A percentile compares a stretch with the other conserved stretches of the same genome.
Conservation (phyloP, 345 rosid genomes). For the Laguncularia racemosa region DNA sequence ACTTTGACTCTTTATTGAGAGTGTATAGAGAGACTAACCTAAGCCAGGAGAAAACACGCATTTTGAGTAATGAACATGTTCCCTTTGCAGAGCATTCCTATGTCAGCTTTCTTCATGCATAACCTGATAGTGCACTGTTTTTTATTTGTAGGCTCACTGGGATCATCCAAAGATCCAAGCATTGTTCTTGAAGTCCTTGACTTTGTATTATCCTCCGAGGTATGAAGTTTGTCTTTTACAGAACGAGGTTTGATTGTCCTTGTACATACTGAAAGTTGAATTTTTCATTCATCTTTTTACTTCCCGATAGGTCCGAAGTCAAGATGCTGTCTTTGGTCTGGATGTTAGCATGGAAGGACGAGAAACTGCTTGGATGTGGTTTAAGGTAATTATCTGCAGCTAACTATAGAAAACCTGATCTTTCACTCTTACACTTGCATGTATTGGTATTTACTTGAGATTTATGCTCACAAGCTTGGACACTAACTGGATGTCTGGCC, state of each 20-base stretch:
- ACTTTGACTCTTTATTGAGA: constrained; percentile 67
- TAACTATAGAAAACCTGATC: too few relatives aligned
- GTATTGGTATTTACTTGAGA: too few relatives aligned
- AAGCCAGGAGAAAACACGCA: constrained; percentile 94
- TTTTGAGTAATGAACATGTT: constrained; percentile 43
- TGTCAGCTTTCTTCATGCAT: not conserved
- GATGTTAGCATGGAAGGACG: constrained; percentile 76
- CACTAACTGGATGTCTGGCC: too few relatives aligned
- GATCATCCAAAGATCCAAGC: constrained; percentile 55
- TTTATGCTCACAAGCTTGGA: too few relatives aligned
- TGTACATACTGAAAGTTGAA: too few relatives aligned
- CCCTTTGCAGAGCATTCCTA: not conserved
- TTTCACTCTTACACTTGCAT: too few relatives aligned
- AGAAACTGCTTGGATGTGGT: constrained; percentile 93
- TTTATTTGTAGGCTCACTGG: constrained; percentile 53
- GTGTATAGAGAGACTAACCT: constrained; percentile 91
- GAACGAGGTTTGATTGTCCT: too few relatives aligned
- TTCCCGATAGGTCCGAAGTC: constrained; percentile 64
- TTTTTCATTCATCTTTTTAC: not conserved
- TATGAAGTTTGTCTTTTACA: constrained; percentile 11
- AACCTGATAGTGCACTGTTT: not conserved
- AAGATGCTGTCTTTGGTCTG: constrained; percentile 76
- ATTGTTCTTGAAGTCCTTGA: constrained; percentile 64
- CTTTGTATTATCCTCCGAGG: constrained; percentile 76
- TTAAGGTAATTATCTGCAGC: constrained; percentile 36